phyloP scores from a whole-genome alignment of 306 rosid genomes.

The Cicer cuneatum region DNA sequence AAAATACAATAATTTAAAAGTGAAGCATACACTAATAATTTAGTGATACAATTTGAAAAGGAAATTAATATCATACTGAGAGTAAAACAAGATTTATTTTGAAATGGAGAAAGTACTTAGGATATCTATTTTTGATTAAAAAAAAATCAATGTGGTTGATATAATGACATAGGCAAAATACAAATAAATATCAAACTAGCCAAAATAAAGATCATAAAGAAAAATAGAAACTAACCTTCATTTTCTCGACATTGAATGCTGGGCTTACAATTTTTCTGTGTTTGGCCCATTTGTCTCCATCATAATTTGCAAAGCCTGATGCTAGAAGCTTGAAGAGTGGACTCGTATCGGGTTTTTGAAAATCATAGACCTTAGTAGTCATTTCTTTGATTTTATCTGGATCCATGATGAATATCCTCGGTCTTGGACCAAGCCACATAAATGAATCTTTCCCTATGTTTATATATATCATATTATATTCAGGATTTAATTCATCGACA shows the following conservation, averaged over 20 bases:
- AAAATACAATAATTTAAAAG: no score
- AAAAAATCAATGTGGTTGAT: no score
- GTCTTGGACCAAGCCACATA: slow-evolving; percentile 55
- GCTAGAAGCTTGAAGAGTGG: slow-evolving; percentile 53
- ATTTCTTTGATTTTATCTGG: slow-evolving; percentile 51
- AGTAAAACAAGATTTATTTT: no score
- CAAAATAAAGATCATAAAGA: no score
- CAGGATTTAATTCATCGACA: no score
- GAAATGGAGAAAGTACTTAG: no score
- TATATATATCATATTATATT: not conserved
- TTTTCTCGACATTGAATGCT: slow-evolving; percentile 49
- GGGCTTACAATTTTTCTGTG: slow-evolving; percentile 52
- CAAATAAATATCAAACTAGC: no score
- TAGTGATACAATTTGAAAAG: no score
- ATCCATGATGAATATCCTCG: slow-evolving; percentile 49
- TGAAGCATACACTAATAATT: no score
- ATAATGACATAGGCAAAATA: no score
- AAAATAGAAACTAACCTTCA: slow-evolving; percentile 39
- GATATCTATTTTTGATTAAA: no score
- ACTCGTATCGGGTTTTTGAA: slow-evolving; percentile 48
- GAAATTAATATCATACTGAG: no score
- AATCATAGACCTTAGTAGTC: slow-evolving; percentile 45
- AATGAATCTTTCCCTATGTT: slow-evolving; percentile 48
- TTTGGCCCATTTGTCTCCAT: slow-evolving; percentile 56
- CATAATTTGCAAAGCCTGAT: slow-evolving; percentile 53